Base-by-base conservation (phyloP, 495 filamentous ascomycete genomes). In the Penicillium herquei region DNA sequence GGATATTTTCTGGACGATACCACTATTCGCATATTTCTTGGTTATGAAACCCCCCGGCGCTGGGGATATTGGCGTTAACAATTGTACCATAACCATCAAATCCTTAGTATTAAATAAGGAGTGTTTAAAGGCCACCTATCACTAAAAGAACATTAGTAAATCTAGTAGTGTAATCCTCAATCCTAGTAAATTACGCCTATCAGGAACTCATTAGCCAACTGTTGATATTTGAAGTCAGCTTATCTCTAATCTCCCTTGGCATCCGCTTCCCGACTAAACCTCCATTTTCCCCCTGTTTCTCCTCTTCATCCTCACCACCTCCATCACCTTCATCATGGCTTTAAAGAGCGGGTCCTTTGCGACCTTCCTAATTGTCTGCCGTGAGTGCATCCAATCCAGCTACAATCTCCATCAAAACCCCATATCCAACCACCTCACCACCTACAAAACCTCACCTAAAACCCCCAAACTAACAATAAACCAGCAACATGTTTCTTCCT, bases 351-450 rank as follows among this genome's bases (percentile, higher is more conserved):
- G 73, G 68, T 74, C 84, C 47, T 98, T 98, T 64, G 91, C 91
- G 71, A 98, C 93, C 44, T 96, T 96, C 71, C 84, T 98, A 58
- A 96, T 98, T 70, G 87, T 98, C 59, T 92, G 91, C 66, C 92
- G 93, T 96, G 78, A 63, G 87, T 81, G 1, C 8, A 9, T 43
- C 46, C 51, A 52, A 45, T 13, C 39, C 11, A 13, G 39, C n/a
- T 35, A 11, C 31, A 4, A 12, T 8, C 26, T 9, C 10, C 46
- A 30, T 14, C 31, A 6, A 3, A 35, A 43, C 49, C 44, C 44
- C 56, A 54, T 43, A 58, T 56, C 53, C 47, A 33, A 51, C 39
- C 49, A 48, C 6, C 46, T 21, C 10, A n/a, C 42, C 26, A 54
- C 32, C 51, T 60, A 54, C 34, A 49, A 33, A 47, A 39, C 41